Evolutionary conservation across 495 filamentous ascomycete species (phyloP), one percentile per base, ranked within the genome.

Genomic region (Lophiotrema nucula): DNA sequence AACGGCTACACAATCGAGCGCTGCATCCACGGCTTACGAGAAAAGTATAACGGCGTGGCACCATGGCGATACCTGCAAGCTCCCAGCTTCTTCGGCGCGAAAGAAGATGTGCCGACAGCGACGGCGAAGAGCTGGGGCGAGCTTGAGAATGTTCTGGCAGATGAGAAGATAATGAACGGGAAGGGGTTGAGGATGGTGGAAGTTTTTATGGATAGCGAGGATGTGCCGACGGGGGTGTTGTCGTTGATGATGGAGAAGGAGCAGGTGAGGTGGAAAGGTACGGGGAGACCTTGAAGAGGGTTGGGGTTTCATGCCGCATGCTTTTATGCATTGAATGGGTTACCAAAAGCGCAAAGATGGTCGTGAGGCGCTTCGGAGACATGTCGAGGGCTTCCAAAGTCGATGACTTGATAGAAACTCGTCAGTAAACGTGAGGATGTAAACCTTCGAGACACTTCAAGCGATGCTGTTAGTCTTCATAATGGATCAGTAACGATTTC

Each of bases 11-110:
- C 86, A 28, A 90, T 87, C 43, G 68, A 69, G 47, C 25, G 68
- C n/a, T 58, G 44, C 15, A 58, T 70, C 16, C 65, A 70, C 67
- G 82, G 89, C 42, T 86, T 89, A 83, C 74, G 90, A 19, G 88
- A 76, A 18, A 65, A 59, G 25, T 95, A 95, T 76, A 96, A 96
- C 66, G 88, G 95, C 68, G 84, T 95, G 48, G 75, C 78, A 43
- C 69, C 72, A 18, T 96, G 90, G 90, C 79, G 86, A 25, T 86
- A 83, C 69, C 62, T 67, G 4, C 62, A 73, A 39, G 70, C 74
- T 3, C 63, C 76, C 4, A 63, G 45, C 16, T 75, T 76, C 52
- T 78, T 81, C 50, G 76, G 77, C 0, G 77, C 73, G 1, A 78
- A 25, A 12, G 49, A 58, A 24, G 38, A 53, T 35, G 39, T 51